Percentiles rank a stretch among this genome's conserved stretches.
Conservation (phyloP, 1,284 basidiomycete genomes). For the Ustilago trichophora region DNA sequence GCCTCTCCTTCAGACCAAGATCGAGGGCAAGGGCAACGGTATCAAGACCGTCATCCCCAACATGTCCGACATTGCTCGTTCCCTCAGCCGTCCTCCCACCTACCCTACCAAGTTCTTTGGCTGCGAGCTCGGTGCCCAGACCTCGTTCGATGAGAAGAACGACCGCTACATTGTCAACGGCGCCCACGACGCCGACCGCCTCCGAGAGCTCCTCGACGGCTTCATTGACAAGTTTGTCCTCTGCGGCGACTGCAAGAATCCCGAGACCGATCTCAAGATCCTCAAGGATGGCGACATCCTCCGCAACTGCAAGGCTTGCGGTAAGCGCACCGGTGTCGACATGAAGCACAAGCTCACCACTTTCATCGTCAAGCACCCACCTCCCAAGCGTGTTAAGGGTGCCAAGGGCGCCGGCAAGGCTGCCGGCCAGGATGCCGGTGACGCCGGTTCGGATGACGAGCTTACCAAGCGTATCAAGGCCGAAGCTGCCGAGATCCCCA, state of each 20-base stretch:
- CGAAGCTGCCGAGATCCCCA: constrained; percentile 66
- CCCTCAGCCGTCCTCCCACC: constrained; percentile 90
- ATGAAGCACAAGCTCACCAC: constrained; percentile 97
- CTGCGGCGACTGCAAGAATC: constrained; percentile 98
- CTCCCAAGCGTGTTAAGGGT: constrained; percentile 72
- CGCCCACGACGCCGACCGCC: constrained; percentile 87
- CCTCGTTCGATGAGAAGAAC: constrained; percentile 92
- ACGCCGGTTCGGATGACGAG: constrained; percentile 68
- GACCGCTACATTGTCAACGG: constrained; percentile 99
- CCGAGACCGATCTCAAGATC: constrained; percentile 95
- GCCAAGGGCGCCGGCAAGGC: constrained; percentile 64
- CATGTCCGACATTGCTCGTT: constrained; percentile 97
- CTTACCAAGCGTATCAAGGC: constrained; percentile 71
- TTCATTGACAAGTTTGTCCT: constrained; percentile 98
- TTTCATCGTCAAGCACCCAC: constrained; percentile 97
- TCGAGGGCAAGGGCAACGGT: constrained; percentile 98
- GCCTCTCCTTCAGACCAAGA: constrained; percentile 93
- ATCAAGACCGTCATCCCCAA: constrained; percentile 88
- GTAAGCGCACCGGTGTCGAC: constrained; percentile 87
- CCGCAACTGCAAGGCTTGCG: constrained; percentile 98
- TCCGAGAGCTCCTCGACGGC: constrained; percentile 92
- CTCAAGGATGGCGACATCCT: constrained; percentile 85
- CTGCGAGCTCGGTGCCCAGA: constrained; percentile 97
- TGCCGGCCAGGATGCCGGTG: constrained; percentile 73
- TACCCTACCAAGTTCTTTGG: constrained; percentile 99